phyloP scores from a whole-genome alignment of 768 basidiomycete genomes.

The Tubosaeta sp. region DNA sequence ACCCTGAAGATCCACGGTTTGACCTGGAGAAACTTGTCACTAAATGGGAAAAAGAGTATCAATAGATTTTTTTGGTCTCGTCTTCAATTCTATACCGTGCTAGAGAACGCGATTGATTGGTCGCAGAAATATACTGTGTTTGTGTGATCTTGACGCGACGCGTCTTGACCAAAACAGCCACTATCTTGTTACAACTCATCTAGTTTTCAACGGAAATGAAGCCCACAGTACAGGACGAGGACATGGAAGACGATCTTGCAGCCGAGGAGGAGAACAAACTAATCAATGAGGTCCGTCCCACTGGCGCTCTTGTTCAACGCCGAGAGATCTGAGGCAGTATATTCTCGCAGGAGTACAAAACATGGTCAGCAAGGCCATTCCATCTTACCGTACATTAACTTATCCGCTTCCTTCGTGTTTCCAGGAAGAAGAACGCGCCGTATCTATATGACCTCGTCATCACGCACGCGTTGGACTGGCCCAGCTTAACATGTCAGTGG shows the following conservation, averaged over 20 bases:
- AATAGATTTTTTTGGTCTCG: constrained; percentile 37
- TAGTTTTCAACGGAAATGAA: constrained; percentile 34
- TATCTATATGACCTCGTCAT: constrained; percentile 97
- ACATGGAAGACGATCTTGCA: constrained; percentile 73
- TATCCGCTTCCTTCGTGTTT: not conserved
- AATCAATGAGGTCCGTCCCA: constrained; percentile 69
- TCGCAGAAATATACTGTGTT: too few relatives aligned
- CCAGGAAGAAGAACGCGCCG: constrained; percentile 94
- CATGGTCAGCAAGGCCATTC: constrained; percentile 49
- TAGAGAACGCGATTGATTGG: constrained; percentile 15
- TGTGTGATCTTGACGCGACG: constrained; percentile 19
- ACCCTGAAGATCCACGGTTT: constrained; percentile 94
- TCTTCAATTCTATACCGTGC: constrained; percentile 23
- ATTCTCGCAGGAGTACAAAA: constrained; percentile 70
- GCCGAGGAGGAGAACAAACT: constrained; percentile 87
- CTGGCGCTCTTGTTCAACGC: not conserved
- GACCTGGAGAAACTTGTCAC: constrained; percentile 89
- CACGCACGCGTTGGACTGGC: constrained; percentile 98
- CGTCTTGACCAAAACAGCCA: constrained; percentile 16
- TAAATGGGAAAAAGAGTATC: constrained; percentile 67
- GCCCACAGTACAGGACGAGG: constrained; percentile 48
- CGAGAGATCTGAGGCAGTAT: constrained; percentile 9
- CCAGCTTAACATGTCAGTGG: constrained; percentile 97
- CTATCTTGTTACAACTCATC: not conserved
- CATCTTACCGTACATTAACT: not conserved